Percentiles rank a stretch among this genome's conserved stretches.
Conservation (phyloP, 2,329 filamentous ascomycete species). For the Pseudonectria foliicola region DNA sequence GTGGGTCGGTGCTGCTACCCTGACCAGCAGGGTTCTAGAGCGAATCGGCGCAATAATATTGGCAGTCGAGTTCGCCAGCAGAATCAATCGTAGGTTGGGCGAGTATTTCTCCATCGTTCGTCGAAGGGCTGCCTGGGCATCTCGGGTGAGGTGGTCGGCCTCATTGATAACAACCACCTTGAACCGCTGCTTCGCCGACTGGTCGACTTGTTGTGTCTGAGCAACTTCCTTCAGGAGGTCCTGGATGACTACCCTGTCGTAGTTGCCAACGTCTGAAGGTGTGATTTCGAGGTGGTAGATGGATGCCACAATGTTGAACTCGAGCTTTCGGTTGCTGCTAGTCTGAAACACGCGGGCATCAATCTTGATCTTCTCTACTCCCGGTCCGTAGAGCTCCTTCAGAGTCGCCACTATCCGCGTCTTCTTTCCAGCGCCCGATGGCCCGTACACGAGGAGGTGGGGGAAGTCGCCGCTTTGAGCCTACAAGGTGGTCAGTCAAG, state of each 20-base stretch:
- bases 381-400: conserved; percentile 89
- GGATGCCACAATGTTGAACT: conserved; percentile 97
- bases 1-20: conserved; percentile 83
- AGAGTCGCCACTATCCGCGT: conserved; percentile 92
- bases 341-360: conserved; percentile 96
- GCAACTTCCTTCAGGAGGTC: conserved; percentile 96
- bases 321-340: conserved; percentile 89
- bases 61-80: conserved; percentile 91
- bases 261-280: conserved; percentile 91
- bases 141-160: conserved; percentile 85
- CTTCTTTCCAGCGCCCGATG: conserved; percentile 95
- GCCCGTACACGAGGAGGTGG: conserved; percentile 93
- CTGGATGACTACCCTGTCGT: conserved; percentile 92
- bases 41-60: conserved; percentile 99
- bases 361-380: conserved; percentile 99
- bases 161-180: conserved; percentile 99
- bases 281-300: conserved; percentile 98
- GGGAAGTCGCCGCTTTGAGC: conserved; percentile 97
- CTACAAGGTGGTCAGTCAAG: conserved; percentile 36
- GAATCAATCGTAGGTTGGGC: conserved; percentile 83
- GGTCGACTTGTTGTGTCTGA: conserved; percentile 97
- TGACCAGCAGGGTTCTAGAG: conserved; percentile 81
- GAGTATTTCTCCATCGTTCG: conserved; percentile 99
- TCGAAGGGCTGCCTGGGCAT: conserved; percentile 90
- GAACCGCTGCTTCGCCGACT: conserved; percentile 83